phyloP scores from a whole-genome alignment of 1,284 basidiomycete species.

The Gymnopus androsaceus region DNA sequence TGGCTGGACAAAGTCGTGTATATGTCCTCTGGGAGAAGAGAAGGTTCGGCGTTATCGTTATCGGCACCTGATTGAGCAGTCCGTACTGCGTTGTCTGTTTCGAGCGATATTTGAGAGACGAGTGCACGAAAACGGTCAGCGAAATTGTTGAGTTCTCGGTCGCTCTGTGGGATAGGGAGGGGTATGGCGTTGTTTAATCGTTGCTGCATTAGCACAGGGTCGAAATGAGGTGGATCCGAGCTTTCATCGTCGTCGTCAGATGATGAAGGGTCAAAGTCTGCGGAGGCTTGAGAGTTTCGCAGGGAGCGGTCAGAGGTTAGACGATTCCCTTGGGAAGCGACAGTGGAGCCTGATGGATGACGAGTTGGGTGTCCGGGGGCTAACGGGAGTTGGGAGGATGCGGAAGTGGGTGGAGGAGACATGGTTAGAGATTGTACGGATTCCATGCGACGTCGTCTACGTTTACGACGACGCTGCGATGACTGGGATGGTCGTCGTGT shows the following conservation, averaged over 20 bases:
- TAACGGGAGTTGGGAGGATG: constrained; percentile 15
- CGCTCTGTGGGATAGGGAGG: constrained; percentile 10
- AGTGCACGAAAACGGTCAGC: constrained; percentile 51
- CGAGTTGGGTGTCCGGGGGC: constrained; percentile 20
- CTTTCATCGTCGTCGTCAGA: constrained; percentile 7
- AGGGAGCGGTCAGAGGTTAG: constrained; percentile 15
- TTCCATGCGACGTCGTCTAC: constrained; percentile 13
- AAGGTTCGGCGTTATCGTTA: constrained; percentile 17
- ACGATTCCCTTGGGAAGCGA: constrained; percentile 22
- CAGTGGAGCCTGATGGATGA: constrained; percentile 31
- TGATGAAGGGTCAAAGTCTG: not conserved
- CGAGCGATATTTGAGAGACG: constrained; percentile 49
- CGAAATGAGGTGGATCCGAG: not conserved
- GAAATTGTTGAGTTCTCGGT: constrained; percentile 43
- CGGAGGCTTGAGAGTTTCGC: not conserved
- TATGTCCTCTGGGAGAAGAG: not conserved
- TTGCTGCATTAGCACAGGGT: not conserved
- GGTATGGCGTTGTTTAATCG: constrained; percentile 1
- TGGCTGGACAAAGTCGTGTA: constrained; percentile 27
- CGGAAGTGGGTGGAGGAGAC: constrained; percentile 19
- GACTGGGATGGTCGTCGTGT: constrained; percentile 28
- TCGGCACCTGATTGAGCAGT: constrained; percentile 35
- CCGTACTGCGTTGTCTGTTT: constrained; percentile 49
- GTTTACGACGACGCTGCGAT: not conserved
- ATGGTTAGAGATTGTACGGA: constrained; percentile 28